These are phyloP conservation scores for Podaxis pistillaris DNA, from an alignment of 768 basidiomycete species.

Conservation along the genomic window DNA sequence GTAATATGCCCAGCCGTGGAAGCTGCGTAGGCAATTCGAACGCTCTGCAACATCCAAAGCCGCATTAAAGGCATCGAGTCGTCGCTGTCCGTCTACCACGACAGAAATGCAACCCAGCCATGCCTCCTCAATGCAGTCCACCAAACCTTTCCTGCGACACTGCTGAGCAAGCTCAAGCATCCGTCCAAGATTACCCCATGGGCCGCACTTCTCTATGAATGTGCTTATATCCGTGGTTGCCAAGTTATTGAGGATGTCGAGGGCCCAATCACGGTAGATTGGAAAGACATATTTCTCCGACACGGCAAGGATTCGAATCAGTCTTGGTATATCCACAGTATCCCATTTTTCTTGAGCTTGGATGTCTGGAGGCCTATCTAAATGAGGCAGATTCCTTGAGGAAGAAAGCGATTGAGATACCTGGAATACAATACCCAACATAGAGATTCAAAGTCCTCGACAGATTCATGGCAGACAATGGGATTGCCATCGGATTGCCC, in stretches of 20 bases:
- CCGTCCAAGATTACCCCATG: neutral
- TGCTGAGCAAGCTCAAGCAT: neutral
- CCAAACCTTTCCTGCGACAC: neutral
- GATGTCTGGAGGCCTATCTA: neutral
- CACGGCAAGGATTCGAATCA: neutral
- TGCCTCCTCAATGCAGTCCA: neutral
- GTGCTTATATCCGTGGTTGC: neutral
- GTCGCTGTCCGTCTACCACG: neutral
- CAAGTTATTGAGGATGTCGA: neutral
- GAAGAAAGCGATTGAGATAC: neutral
- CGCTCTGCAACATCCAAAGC: constrained; percentile 2
- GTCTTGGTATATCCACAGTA: neutral
- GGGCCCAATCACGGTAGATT: neutral
- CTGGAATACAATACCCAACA: constrained; percentile 8
- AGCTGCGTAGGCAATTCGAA: neutral
- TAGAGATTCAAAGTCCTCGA: constrained; percentile 1
- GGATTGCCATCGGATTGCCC: constrained; percentile 2
- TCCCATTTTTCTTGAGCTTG: neutral
- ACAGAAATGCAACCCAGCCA: neutral
- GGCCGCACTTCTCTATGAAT: neutral
- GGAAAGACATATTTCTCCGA: constrained; percentile 3
- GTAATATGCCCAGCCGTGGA: constrained; percentile 6
- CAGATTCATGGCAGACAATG: neutral
- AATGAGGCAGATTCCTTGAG: neutral
- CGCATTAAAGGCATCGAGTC: neutral